Evolutionary conservation across 106 monocot species (phyloP).

Genomic region (Dactylorhiza incarnata): DNA sequence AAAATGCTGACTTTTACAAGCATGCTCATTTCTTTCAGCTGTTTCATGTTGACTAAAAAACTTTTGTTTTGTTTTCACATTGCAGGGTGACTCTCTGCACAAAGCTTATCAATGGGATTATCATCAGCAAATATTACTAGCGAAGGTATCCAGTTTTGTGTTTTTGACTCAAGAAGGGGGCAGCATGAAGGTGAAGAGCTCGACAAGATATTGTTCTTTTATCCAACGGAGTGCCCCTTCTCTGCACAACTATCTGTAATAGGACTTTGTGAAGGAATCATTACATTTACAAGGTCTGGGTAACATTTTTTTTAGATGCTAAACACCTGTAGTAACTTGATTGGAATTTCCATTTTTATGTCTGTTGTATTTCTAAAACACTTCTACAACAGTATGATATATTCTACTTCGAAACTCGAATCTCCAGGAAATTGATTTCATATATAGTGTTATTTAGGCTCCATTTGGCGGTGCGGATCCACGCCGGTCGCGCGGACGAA

Average conservation of each 20-base stretch:
- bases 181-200: constrained; percentile 93
- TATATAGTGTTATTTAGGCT: not conserved
- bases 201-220: constrained; percentile 92
- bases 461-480: too few relatives aligned
- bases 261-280: constrained; percentile 92
- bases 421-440: not conserved
- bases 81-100: not conserved
- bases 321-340: not conserved
- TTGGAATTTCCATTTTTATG: not conserved
- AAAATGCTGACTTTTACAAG: not conserved
- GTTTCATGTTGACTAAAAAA: not conserved
- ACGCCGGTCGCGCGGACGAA: too few relatives aligned
- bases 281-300: constrained; percentile 88
- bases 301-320: not conserved
- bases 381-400: not conserved
- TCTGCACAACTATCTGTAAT: constrained; percentile 67
- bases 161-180: constrained; percentile 88
- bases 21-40: not conserved
- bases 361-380: not conserved
- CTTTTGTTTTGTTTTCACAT: not conserved
- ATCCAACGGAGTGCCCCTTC: constrained; percentile 61
- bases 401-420: not conserved
- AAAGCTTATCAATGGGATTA: constrained; percentile 36
- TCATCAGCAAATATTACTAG: constrained; percentile 35
- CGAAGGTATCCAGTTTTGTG: constrained; percentile 61